phyloP scores from a whole-genome alignment of 169 alveolate species.

The Plasmodium vivax region DNA sequence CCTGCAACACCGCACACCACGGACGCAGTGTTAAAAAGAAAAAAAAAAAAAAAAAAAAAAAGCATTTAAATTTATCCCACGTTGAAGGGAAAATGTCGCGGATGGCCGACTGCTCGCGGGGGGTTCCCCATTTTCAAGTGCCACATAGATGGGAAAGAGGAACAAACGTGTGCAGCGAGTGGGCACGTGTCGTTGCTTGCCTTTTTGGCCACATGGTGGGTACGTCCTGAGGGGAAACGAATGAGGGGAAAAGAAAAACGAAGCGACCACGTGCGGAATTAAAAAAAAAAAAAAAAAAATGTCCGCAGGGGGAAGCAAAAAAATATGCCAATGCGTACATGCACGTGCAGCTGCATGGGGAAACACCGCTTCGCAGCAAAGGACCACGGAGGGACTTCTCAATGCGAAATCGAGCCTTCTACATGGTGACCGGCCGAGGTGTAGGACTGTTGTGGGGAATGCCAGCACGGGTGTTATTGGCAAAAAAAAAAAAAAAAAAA shows the following conservation, averaged over 20 bases:
- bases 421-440: background rate
- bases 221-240: background rate
- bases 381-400: background rate
- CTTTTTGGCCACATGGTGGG: background rate
- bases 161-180: background rate
- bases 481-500: too few relatives aligned
- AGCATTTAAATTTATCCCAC: background rate
- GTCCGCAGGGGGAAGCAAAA: background rate
- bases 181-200: background rate
- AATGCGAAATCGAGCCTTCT: background rate
- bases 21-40: background rate
- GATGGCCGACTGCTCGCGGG: background rate
- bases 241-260: background rate
- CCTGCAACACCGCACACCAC: background rate
- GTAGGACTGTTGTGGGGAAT: background rate
- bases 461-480: background rate
- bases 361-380: background rate
- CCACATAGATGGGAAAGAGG: background rate
- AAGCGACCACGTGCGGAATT: background rate
- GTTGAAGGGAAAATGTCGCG: background rate
- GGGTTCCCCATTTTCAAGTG: background rate
- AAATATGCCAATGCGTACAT: background rate
- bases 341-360: background rate
- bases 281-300: background rate
- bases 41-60: background rate